Evolutionary conservation across 2,329 filamentous ascomycete species (phyloP), one percentile per base, ranked within the genome.

Genomic region (Scedosporium boydii): DNA sequence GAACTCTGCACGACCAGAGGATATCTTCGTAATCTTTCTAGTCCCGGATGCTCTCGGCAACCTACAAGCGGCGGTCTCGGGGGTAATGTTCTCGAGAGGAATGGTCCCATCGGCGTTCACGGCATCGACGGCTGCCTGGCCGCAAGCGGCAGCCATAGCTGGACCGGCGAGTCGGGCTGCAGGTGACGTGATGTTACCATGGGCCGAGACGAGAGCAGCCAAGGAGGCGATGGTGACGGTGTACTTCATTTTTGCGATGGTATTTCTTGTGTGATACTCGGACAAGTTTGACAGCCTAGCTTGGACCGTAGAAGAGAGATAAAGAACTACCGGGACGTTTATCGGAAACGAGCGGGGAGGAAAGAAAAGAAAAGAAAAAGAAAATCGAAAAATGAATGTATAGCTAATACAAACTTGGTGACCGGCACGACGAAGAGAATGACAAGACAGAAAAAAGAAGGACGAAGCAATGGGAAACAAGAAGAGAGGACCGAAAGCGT

Each of bases 71-170:
- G 70, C 60, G 4, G 64, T 62, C 6, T 67, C 59, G 34, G 63
- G 63, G 0, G 61, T 64, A 27, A 75, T 65, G 44, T 71, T 66
- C 63, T 74, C 73, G 6, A 75, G 65, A 6, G 76, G 74, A 2
- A 72, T 70, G 6, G 73, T 73, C 16, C 71, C 72, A 60, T 76
- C 74, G 14, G 70, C 63, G 1, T 74, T 68, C 18, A 74, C 68
- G 3, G 69, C 69, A 58, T 73, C 65, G 16, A 76, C 74, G 34
- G 63, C 60, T 2, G 74, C 70, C 5, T 77, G 68, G 6, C 80
- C 80, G 61, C 80, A 82, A 4, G 76, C 74, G 3, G 72, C 67
- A 42, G 70, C 71, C 76, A 75, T 80, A 62, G 77, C 77, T 2
- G 72, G 62, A 5, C 78, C 79, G 16, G 77, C 71, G 29, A 69